phyloP scores from a whole-genome alignment of 2,329 filamentous ascomycete genomes.

The Tolypocladium album region DNA sequence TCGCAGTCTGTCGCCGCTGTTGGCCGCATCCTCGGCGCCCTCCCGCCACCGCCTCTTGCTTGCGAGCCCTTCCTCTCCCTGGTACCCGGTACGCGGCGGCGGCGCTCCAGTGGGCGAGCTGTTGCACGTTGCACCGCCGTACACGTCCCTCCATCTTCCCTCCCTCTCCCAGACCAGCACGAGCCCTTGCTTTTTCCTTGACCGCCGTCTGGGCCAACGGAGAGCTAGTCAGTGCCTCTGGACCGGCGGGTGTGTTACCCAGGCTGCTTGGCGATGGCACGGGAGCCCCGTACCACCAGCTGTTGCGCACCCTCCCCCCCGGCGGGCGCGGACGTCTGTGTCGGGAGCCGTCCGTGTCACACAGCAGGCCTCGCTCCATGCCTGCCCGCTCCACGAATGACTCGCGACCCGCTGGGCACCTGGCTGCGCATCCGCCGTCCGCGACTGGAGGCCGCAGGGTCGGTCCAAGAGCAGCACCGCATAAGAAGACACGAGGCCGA shows the following conservation, averaged over 20 bases:
- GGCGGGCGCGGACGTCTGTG: background rate
- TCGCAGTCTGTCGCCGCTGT: background rate
- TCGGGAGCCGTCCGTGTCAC: background rate
- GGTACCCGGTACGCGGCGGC: background rate
- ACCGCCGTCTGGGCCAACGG: background rate
- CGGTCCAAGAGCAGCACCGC: background rate
- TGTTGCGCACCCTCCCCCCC: background rate
- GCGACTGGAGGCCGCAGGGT: background rate
- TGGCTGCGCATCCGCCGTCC: background rate
- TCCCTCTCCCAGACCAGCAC: background rate
- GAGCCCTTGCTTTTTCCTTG: background rate
- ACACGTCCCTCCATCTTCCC: background rate
- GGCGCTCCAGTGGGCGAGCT: background rate
- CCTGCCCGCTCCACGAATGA: background rate
- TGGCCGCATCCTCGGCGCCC: background rate
- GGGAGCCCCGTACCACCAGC: background rate
- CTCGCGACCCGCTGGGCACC: slow-evolving; percentile 1
- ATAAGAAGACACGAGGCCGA: background rate
- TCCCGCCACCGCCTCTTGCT: background rate
- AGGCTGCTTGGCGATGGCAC: background rate
- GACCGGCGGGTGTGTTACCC: background rate
- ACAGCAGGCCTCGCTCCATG: slow-evolving; percentile 1
- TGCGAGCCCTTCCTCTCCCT: background rate
- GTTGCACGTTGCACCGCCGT: background rate
- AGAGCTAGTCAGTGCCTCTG: background rate